A percentile compares a stretch with the other conserved stretches of the same genome.
Conservation (phyloP, 148 eudicot species). For the Pouteria glomerata region DNA sequence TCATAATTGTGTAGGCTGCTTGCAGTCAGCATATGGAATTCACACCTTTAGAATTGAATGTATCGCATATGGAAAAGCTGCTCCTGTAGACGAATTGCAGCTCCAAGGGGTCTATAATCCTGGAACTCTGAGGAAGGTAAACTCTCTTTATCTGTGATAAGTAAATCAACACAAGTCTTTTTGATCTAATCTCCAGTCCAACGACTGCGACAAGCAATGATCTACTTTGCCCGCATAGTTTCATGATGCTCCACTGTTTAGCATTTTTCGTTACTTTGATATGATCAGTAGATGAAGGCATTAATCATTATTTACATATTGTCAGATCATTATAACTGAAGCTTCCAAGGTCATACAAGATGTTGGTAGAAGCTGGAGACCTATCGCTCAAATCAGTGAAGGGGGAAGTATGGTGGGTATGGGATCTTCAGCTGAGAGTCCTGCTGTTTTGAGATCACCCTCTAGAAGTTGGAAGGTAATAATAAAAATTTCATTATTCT, state of each 20-base stretch:
- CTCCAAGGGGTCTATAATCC: constrained; percentile 74
- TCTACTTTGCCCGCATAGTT: not conserved
- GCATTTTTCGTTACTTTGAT: not conserved
- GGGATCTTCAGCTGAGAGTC: constrained; percentile 48
- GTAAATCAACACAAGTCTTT: too few relatives aligned
- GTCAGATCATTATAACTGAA: constrained; percentile 62
- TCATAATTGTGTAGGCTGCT: constrained; percentile 64
- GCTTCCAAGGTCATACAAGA: constrained; percentile 70
- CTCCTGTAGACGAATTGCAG: constrained; percentile 77
- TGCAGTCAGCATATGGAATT: constrained; percentile 63
- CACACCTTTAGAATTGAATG: constrained; percentile 76
- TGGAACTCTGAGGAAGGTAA: constrained; percentile 66
- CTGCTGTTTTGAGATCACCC: constrained; percentile 45
- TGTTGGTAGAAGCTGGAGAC: constrained; percentile 32
- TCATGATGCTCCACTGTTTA: not conserved
- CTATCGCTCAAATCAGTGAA: constrained; percentile 20
- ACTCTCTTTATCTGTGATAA: not conserved
- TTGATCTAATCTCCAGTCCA: not conserved
- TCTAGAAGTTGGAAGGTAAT: constrained; percentile 62
- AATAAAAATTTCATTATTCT: not conserved
- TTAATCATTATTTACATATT: not conserved
- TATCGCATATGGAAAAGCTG: constrained; percentile 70
- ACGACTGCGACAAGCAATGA: not conserved
- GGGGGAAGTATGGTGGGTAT: constrained; percentile 28
- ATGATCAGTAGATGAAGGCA: not conserved